These are phyloP conservation scores for Didymella sp. DNA, from an alignment of 2,329 filamentous ascomycete genomes.

Conservation along the genomic window DNA sequence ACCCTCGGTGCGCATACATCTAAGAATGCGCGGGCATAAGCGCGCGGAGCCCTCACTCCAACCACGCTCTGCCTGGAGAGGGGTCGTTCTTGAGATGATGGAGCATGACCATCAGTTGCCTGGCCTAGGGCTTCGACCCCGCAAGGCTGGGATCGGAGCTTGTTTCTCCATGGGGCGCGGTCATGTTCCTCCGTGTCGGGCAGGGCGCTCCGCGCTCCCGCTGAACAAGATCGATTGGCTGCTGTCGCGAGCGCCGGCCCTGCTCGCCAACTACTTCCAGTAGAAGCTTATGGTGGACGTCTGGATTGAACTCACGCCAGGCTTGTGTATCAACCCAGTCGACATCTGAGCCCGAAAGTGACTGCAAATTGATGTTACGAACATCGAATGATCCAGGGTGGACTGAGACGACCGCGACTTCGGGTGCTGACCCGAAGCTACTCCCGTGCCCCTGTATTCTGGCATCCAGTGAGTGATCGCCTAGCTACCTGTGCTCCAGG, in stretches of 20 bases:
- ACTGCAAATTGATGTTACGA: neutral
- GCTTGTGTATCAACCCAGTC: neutral
- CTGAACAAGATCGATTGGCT: neutral
- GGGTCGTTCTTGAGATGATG: neutral
- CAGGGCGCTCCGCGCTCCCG: slow-evolving; percentile 1
- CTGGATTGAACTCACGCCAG: neutral
- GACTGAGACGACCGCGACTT: neutral
- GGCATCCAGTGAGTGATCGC: neutral
- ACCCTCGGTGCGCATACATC: neutral
- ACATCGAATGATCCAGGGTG: neutral
- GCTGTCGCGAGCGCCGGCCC: neutral
- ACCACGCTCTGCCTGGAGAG: neutral
- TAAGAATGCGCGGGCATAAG: too few species aligned
- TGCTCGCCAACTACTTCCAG: slow-evolving; percentile 1
- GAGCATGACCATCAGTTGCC: neutral
- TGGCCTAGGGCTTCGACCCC: neutral
- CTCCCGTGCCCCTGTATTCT: neutral
- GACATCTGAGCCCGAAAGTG: neutral
- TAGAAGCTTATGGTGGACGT: neutral
- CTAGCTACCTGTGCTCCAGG: neutral
- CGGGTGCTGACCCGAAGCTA: neutral
- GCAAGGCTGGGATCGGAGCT: neutral
- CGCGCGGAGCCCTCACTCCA: neutral
- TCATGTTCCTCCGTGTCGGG: neutral
- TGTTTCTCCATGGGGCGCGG: neutral